Conservation (phyloP, 140 eudicot species). For the Flaveria floridana region DNA sequence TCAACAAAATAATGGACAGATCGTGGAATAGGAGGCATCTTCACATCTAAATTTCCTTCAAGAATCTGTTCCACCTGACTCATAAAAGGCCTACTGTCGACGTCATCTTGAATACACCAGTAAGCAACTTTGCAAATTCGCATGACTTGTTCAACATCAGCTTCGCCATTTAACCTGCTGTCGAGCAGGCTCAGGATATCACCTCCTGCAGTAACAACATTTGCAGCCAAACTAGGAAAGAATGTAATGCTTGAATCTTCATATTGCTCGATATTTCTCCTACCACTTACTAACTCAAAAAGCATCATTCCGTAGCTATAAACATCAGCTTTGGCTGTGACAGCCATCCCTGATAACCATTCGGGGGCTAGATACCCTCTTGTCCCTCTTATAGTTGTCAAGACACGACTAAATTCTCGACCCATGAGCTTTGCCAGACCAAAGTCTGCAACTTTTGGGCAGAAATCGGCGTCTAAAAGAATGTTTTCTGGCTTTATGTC, state of each 20-base stretch:
- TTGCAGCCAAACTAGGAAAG: slow-evolving; percentile 58
- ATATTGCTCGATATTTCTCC: slow-evolving; percentile 38
- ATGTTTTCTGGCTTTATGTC: slow-evolving; percentile 86
- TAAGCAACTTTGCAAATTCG: slow-evolving; percentile 54
- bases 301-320: slow-evolving; percentile 82
- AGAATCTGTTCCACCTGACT: slow-evolving; percentile 63
- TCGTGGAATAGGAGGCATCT: slow-evolving; percentile 41
- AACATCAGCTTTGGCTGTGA: slow-evolving; percentile 77
- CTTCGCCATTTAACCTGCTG: slow-evolving; percentile 42
- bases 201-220: slow-evolving; percentile 38
- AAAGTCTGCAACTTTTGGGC: slow-evolving; percentile 72
- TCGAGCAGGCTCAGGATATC: slow-evolving; percentile 54
- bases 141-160: slow-evolving; percentile 40
- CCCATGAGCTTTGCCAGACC: slow-evolving; percentile 76
- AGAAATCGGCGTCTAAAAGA: slow-evolving; percentile 48
- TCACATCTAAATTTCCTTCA: slow-evolving; percentile 56
- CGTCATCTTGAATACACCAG: slow-evolving; percentile 82
- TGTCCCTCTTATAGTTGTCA: slow-evolving; percentile 74
- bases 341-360: slow-evolving; percentile 67
- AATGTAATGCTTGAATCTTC: slow-evolving; percentile 39
- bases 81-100: slow-evolving; percentile 55
- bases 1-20: slow-evolving; percentile 40
- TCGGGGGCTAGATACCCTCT: slow-evolving; percentile 80
- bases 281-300: slow-evolving; percentile 58
- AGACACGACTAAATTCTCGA: slow-evolving; percentile 67